These are phyloP conservation scores for Clavispora santaluciae DNA, from an alignment of 805 yeast genomes.

Conservation along the genomic window DNA sequence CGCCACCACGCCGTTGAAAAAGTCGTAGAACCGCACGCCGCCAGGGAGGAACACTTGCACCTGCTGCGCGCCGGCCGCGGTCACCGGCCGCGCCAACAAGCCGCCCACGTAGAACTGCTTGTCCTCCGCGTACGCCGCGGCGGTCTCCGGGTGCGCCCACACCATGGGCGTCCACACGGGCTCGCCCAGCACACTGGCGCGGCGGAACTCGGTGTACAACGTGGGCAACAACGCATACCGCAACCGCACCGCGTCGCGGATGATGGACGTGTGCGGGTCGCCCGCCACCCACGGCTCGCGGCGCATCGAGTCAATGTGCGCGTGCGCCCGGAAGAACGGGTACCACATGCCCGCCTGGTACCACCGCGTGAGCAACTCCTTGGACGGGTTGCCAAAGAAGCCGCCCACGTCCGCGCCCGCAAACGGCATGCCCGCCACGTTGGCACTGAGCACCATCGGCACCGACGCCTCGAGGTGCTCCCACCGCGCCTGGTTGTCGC, in stretches of 20 bases:
- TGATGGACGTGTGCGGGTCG: conserved; percentile 62
- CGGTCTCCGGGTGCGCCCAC: conserved; percentile 48
- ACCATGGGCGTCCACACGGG: conserved; percentile 72
- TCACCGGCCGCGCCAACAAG: conserved; percentile 75
- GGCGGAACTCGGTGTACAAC: conserved; percentile 72
- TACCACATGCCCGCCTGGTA: conserved; percentile 94
- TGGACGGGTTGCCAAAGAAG: conserved; percentile 83
- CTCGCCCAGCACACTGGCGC: conserved; percentile 53
- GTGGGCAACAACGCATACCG: conserved; percentile 77
- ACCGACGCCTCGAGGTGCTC: conserved; percentile 72
- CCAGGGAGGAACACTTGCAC: conserved; percentile 52
- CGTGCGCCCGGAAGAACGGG: conserved; percentile 95
- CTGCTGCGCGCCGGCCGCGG: conserved; percentile 43
- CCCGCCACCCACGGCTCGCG: conserved; percentile 89
- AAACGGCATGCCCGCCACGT: conserved; percentile 83
- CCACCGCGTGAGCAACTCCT: conserved; percentile 85
- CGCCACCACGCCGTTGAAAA: conserved; percentile 28
- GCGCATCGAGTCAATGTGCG: conserved; percentile 88
- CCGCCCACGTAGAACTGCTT: conserved; percentile 86
- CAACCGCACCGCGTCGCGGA: conserved; percentile 65
- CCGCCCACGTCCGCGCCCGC: conserved; percentile 98
- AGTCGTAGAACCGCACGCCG: conserved; percentile 51
- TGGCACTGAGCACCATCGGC: conserved; percentile 83
- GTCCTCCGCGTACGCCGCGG: conserved; percentile 54
- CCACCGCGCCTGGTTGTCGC: conserved; percentile 95